A percentile compares a stretch with the other conserved stretches of the same genome.
These are phyloP conservation scores for Pochonia chlamydosporia DNA, from an alignment of 2,329 filamentous ascomycete species.

Conservation along the genomic window DNA sequence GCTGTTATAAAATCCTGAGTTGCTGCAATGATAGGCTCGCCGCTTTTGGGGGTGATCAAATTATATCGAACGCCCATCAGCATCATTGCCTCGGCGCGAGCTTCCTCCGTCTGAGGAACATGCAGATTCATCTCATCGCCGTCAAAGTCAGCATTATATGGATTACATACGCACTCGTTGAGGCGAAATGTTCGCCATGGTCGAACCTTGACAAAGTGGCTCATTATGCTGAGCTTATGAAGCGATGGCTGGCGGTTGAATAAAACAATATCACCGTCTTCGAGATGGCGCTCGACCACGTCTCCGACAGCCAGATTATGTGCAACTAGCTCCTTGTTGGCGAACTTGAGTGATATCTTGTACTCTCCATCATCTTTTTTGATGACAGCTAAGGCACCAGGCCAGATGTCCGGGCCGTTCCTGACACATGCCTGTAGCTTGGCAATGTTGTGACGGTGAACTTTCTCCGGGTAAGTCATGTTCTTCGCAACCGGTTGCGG, in stretches of 20 bases:
- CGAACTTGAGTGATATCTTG: constrained; percentile 71
- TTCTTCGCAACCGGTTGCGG: constrained; percentile 86
- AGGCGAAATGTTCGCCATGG: constrained; percentile 93
- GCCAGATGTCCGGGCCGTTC: constrained; percentile 73
- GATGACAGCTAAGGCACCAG: constrained; percentile 77
- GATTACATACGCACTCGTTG: constrained; percentile 95
- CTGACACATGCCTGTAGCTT: constrained; percentile 69
- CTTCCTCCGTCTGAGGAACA: constrained; percentile 95
- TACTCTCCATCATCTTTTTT: constrained; percentile 61
- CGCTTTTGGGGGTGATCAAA: constrained; percentile 89
- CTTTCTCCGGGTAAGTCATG: constrained; percentile 87
- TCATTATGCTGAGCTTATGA: constrained; percentile 97
- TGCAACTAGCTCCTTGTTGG: constrained; percentile 66
- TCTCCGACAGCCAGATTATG: constrained; percentile 74
- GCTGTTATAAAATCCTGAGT: constrained; percentile 98
- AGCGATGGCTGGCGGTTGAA: constrained; percentile 97
- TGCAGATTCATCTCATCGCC: constrained; percentile 99
- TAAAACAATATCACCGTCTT: constrained; percentile 90
- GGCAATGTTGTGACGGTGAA: constrained; percentile 75
- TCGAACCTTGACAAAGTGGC: constrained; percentile 85
- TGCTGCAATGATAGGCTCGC: constrained; percentile 92
- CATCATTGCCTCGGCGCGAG: constrained; percentile 87
- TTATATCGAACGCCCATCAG: constrained; percentile 98
- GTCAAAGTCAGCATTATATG: constrained; percentile 98
- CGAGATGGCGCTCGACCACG: constrained; percentile 85